These are phyloP conservation scores for Aegilops umbellulata DNA, from an alignment of 176 grass and related monocot species.

Conservation along the genomic window DNA sequence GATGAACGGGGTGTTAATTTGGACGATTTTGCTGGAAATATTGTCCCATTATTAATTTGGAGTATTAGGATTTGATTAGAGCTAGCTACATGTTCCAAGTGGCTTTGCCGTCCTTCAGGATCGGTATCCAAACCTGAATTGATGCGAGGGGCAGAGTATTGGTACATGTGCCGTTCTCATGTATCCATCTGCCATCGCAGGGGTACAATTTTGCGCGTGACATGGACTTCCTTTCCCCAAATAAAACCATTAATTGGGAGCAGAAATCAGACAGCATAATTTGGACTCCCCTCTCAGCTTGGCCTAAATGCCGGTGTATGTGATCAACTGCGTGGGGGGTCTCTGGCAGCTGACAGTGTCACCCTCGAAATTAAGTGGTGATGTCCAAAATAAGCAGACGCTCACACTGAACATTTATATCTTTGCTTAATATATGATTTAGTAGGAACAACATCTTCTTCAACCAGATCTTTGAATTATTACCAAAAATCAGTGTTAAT, in stretches of 20 bases:
- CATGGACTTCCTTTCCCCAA: background rate
- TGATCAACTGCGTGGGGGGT: background rate
- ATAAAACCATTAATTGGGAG: background rate
- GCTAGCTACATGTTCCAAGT: too few species aligned
- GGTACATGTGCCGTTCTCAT: background rate
- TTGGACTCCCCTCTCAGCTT: background rate
- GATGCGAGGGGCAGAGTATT: background rate
- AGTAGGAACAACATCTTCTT: conserved; percentile 26
- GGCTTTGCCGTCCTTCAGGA: too few species aligned
- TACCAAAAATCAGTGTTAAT: background rate
- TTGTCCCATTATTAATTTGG: background rate
- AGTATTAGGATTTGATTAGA: too few species aligned
- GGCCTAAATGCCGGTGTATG: background rate
- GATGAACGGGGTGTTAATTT: background rate
- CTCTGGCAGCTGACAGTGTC: background rate
- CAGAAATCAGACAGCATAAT: background rate
- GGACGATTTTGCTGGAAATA: background rate
- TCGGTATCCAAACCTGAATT: too few species aligned
- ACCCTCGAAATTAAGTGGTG: background rate
- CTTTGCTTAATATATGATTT: background rate
- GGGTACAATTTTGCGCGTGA: background rate
- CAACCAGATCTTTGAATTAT: background rate
- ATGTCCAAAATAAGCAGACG: background rate
- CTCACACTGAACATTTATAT: background rate
- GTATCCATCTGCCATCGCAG: background rate